Conservation (phyloP, 129 eudicot species). For the Flaveria linearis region DNA sequence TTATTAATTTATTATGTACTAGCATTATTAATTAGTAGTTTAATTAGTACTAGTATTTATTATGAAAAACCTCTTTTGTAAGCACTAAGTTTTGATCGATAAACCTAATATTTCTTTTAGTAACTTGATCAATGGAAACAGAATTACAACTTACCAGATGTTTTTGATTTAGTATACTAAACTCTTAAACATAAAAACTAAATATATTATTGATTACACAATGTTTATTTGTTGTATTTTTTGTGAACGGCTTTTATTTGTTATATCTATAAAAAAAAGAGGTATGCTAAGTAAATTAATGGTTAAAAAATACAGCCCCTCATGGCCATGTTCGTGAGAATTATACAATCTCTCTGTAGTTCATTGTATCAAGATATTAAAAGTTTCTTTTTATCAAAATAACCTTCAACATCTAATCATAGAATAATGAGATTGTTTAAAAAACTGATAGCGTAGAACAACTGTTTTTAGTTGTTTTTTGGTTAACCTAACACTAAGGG, state of each 20-base stretch:
- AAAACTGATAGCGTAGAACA: not conserved
- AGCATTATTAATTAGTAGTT: too few species aligned
- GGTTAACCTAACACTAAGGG: not conserved
- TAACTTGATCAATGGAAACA: too few species aligned
- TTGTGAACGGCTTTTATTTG: too few species aligned
- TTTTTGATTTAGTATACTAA: too few species aligned
- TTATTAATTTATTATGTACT: too few species aligned
- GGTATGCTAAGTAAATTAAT: constrained; percentile 16
- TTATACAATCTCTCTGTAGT: not conserved
- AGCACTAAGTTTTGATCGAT: too few species aligned
- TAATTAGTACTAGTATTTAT: too few species aligned
- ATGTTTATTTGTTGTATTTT: constrained; percentile 10
- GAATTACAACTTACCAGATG: too few species aligned
- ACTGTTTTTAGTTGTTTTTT: not conserved
- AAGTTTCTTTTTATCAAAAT: not conserved
- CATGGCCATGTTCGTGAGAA: not conserved
- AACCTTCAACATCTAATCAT: not conserved
- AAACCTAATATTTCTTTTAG: too few species aligned
- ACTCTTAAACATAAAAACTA: too few species aligned
- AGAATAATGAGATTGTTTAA: not conserved
- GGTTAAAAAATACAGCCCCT: too few species aligned
- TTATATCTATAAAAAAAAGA: not conserved
- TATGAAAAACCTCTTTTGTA: too few species aligned
- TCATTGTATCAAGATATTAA: not conserved
- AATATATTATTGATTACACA: not conserved